phyloP scores from a whole-genome alignment of 2,329 filamentous ascomycete genomes.

The Furcasterigmium sp. region DNA sequence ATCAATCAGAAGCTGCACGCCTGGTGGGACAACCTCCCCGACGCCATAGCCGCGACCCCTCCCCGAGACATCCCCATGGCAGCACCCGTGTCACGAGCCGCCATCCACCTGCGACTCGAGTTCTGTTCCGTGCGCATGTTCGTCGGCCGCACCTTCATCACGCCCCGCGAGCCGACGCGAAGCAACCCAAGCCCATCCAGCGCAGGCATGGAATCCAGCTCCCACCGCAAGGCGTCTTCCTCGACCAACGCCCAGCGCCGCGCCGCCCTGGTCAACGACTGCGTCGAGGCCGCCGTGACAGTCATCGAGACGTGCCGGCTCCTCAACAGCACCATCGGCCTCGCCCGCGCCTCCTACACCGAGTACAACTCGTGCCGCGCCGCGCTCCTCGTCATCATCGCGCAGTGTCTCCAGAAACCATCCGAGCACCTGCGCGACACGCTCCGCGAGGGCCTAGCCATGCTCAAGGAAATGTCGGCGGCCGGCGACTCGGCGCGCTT shows the following conservation, averaged over 20 bases:
- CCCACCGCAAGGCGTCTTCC: conserved; percentile 11
- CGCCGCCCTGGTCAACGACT: conserved; percentile 40
- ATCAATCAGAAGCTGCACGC: conserved; percentile 28
- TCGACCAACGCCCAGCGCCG: conserved; percentile 21
- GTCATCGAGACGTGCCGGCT: conserved; percentile 44
- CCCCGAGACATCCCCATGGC: not conserved
- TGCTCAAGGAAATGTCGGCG: conserved; percentile 48
- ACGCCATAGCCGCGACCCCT: conserved; percentile 6
- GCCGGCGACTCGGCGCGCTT: conserved; percentile 47
- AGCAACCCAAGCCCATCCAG: conserved; percentile 22
- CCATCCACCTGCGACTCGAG: conserved; percentile 45
- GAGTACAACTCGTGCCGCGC: conserved; percentile 52
- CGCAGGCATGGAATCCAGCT: conserved; percentile 17
- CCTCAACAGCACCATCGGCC: conserved; percentile 43
- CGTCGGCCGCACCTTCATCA: conserved; percentile 47
- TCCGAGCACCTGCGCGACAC: conserved; percentile 35
- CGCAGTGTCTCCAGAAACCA: conserved; percentile 27
- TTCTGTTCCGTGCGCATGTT: conserved; percentile 49
- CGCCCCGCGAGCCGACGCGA: conserved; percentile 24
- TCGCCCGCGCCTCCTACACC: conserved; percentile 49
- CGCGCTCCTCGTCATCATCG: conserved; percentile 42
- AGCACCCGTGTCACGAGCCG: conserved; percentile 36
- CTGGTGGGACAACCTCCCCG: conserved; percentile 31
- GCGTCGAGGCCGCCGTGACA: conserved; percentile 45
- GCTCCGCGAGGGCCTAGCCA: conserved; percentile 40